Percentiles rank a stretch among this genome's conserved stretches.
Evolutionary conservation across 345 rosid genomes (phyloP).

Genomic region (Laguncularia racemosa): DNA sequence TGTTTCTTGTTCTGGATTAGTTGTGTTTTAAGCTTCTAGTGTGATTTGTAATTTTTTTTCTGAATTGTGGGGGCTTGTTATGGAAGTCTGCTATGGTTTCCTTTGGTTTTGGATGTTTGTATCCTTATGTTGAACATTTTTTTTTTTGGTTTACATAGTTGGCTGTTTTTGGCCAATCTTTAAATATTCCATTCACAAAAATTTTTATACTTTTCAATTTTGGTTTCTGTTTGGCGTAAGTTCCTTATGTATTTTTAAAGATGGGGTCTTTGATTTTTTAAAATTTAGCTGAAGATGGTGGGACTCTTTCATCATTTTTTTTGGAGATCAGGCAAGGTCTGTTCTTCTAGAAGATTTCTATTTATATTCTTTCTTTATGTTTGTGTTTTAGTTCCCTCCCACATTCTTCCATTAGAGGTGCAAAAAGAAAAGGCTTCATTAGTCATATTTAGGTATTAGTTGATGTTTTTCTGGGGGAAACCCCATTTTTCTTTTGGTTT

Average conservation of each 20-base stretch:
- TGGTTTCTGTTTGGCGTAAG: background rate
- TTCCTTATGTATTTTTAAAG: conserved; percentile 52
- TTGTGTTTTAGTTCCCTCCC: no score
- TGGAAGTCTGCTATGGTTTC: conserved; percentile 52
- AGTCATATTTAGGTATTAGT: conserved; percentile 37
- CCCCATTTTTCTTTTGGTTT: conserved; percentile 37
- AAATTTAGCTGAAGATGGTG: conserved; percentile 33
- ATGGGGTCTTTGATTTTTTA: conserved; percentile 44
- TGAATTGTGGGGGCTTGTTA: conserved; percentile 48
- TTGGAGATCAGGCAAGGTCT: conserved; percentile 37
- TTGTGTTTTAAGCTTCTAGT: no score
- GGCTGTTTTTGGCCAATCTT: background rate
- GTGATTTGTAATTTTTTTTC: background rate
- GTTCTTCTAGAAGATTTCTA: background rate
- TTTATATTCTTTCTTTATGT: no score
- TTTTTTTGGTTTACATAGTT: conserved; percentile 2
- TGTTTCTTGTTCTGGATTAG: no score
- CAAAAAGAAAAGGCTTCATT: conserved; percentile 1
- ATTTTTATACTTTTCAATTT: no score
- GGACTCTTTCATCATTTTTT: conserved; percentile 24
- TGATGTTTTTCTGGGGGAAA: conserved; percentile 58
- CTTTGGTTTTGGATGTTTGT: conserved; percentile 76
- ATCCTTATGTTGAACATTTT: conserved; percentile 32
- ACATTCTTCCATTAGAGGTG: no score
- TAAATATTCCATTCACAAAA: background rate